These are phyloP conservation scores for Acer campestre DNA, from an alignment of 345 rosid genomes.

Conservation along the genomic window DNA sequence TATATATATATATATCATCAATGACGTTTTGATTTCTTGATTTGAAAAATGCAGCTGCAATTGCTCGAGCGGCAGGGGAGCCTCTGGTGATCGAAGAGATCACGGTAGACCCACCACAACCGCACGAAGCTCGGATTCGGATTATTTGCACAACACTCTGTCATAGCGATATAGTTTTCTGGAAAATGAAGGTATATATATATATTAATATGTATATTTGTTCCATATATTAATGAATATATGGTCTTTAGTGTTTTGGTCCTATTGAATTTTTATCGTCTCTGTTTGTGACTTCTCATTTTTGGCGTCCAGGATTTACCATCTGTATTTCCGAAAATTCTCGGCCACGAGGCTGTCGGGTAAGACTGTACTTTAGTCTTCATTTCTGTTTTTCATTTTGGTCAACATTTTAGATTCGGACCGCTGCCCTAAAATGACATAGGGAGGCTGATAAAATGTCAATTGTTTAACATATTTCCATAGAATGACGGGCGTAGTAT, in stretches of 20 bases:
- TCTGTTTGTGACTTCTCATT: neutral
- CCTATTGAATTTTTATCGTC: no score
- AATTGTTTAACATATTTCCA: no score
- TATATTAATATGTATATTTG: no score
- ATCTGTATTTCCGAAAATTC: conserved; percentile 69
- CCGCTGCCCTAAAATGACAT: no score
- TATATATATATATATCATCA: no score
- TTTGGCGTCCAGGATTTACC: conserved; percentile 58
- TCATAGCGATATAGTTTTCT: conserved; percentile 72
- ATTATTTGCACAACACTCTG: conserved; percentile 78
- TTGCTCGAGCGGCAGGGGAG: conserved; percentile 66
- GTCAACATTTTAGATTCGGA: neutral
- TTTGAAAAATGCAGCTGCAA: conserved; percentile 54
- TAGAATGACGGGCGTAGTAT: no score
- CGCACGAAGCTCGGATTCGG: conserved; percentile 73
- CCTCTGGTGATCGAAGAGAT: conserved; percentile 79
- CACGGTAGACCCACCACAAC: conserved; percentile 69
- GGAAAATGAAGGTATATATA: conserved; percentile 60
- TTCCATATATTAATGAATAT: neutral
- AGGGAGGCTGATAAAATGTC: no score
- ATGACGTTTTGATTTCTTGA: neutral
- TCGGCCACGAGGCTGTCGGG: conserved; percentile 96
- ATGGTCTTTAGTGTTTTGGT: neutral
- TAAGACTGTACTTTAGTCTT: conserved; percentile 25
- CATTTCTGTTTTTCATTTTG: neutral